phyloP scores from a whole-genome alignment of 1,139 yeast species.

The Taphrina flavorubra region DNA sequence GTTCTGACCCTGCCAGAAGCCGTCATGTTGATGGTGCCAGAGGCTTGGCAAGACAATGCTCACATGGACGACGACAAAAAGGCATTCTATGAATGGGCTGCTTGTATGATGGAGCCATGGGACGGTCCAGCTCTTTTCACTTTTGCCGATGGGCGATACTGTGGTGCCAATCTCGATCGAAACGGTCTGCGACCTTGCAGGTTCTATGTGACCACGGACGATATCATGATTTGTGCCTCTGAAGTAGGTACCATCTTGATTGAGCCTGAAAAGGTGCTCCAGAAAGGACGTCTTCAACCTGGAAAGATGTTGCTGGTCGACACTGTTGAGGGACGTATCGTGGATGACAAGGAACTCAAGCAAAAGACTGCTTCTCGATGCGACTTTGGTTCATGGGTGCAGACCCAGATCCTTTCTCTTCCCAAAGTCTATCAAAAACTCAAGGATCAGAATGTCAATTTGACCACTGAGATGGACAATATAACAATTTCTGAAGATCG shows the following conservation, averaged over 20 bases:
- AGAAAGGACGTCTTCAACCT: conserved; percentile 93
- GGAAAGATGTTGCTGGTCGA: conserved; percentile 96
- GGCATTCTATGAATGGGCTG: conserved; percentile 99
- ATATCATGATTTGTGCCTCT: conserved; percentile 95
- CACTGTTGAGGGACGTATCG: conserved; percentile 88
- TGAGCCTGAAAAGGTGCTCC: conserved; percentile 78
- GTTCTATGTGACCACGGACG: conserved; percentile 92
- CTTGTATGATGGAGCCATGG: conserved; percentile 99
- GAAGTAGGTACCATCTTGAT: conserved; percentile 97
- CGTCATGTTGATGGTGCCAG: conserved; percentile 95
- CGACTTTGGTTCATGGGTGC: conserved; percentile 93
- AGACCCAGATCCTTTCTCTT: conserved; percentile 82
- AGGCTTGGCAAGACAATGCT: conserved; percentile 93
- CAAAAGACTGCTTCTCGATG: conserved; percentile 77
- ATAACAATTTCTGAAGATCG: conserved; percentile 63
- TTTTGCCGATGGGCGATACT: conserved; percentile 95
- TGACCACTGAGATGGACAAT: conserved; percentile 48
- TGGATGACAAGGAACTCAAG: conserved; percentile 89
- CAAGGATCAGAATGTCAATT: conserved; percentile 57
- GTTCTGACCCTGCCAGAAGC: conserved; percentile 94
- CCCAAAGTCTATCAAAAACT: conserved; percentile 72
- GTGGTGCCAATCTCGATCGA: conserved; percentile 97
- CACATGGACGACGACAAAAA: conserved; percentile 84
- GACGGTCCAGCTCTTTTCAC: conserved; percentile 98
- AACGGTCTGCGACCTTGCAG: conserved; percentile 98